These are phyloP conservation scores for Actinomortierella ambigua DNA, from an alignment of 371 early-diverging fungal species.

Conservation along the genomic window DNA sequence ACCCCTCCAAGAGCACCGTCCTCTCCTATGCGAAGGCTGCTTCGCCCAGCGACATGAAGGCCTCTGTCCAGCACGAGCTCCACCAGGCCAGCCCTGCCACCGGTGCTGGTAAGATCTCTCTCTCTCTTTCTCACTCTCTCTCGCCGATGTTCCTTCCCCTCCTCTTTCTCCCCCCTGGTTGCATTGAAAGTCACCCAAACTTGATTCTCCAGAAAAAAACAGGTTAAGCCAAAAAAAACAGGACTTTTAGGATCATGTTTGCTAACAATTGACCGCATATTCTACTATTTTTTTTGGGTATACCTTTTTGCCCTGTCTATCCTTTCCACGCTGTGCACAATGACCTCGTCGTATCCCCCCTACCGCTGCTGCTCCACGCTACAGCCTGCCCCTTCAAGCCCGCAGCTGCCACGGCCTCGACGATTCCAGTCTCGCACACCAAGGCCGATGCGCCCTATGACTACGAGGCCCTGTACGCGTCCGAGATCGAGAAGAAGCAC, in stretches of 20 bases:
- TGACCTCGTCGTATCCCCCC: not conserved
- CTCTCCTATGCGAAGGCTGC: slow-evolving; percentile 24
- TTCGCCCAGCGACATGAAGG: slow-evolving; percentile 43
- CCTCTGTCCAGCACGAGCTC: slow-evolving; percentile 47
- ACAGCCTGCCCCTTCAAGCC: slow-evolving; percentile 48
- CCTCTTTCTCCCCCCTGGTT: not conserved
- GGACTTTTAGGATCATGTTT: not conserved
- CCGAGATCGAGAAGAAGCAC: slow-evolving; percentile 93
- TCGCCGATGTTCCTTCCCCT: slow-evolving; percentile 2
- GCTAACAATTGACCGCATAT: not conserved
- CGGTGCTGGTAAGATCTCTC: slow-evolving; percentile 24
- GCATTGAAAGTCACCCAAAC: not conserved
- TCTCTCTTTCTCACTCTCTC: slow-evolving; percentile 1
- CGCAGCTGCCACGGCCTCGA: slow-evolving; percentile 4
- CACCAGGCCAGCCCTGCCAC: slow-evolving; percentile 52
- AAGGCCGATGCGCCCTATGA: slow-evolving; percentile 72
- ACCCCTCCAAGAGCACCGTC: slow-evolving; percentile 34
- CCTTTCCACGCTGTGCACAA: not conserved
- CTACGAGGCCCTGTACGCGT: slow-evolving; percentile 86
- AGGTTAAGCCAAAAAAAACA: not conserved
- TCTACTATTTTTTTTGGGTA: not conserved
- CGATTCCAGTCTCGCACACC: slow-evolving; percentile 39
- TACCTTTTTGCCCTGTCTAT: not conserved
- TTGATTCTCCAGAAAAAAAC: not conserved
- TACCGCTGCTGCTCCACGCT: slow-evolving; percentile 5